phyloP scores from a whole-genome alignment of 108 stramenopile species.

The Nitzschia sp. region DNA sequence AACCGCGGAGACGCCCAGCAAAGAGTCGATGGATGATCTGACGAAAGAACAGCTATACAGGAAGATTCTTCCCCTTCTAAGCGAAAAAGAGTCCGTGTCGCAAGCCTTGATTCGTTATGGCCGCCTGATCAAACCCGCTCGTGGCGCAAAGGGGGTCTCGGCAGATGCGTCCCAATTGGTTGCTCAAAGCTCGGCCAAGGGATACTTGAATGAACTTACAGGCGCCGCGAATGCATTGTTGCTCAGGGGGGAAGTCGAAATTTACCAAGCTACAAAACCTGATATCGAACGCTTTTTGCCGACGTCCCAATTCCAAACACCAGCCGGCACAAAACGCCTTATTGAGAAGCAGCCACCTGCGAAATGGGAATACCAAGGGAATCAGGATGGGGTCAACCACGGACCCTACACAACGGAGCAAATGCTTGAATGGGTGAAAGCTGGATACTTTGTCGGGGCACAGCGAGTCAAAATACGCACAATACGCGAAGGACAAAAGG shows the following conservation, averaged over 20 bases:
- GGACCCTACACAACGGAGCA: slow-evolving; percentile 80
- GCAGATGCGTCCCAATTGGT: background rate
- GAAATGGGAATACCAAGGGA: slow-evolving; percentile 81
- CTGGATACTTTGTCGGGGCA: slow-evolving; percentile 82
- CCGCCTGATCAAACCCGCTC: slow-evolving; percentile 33
- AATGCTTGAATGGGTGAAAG: slow-evolving; percentile 76
- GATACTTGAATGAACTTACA: slow-evolving; percentile 57
- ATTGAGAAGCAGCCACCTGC: slow-evolving; percentile 18
- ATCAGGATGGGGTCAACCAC: slow-evolving; percentile 72
- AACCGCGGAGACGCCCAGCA: slow-evolving; percentile 3
- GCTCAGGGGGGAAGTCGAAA: slow-evolving; percentile 69
- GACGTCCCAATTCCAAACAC: slow-evolving; percentile 7
- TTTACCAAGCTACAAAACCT: slow-evolving; percentile 55
- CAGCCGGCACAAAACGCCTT: background rate
- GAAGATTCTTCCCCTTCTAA: slow-evolving; percentile 49
- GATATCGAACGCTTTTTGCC: slow-evolving; percentile 46
- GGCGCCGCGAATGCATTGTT: slow-evolving; percentile 67
- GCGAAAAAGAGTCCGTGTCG: slow-evolving; percentile 60
- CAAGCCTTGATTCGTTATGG: slow-evolving; percentile 70
- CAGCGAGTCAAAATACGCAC: slow-evolving; percentile 75
- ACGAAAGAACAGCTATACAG: slow-evolving; percentile 42
- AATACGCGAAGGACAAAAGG: slow-evolving; percentile 12
- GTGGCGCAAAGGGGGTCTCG: slow-evolving; percentile 15
- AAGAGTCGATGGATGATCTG: slow-evolving; percentile 34
- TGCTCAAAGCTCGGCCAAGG: slow-evolving; percentile 19